Conservation (phyloP, 106 monocot genomes). For the Vanilla planifolia region DNA sequence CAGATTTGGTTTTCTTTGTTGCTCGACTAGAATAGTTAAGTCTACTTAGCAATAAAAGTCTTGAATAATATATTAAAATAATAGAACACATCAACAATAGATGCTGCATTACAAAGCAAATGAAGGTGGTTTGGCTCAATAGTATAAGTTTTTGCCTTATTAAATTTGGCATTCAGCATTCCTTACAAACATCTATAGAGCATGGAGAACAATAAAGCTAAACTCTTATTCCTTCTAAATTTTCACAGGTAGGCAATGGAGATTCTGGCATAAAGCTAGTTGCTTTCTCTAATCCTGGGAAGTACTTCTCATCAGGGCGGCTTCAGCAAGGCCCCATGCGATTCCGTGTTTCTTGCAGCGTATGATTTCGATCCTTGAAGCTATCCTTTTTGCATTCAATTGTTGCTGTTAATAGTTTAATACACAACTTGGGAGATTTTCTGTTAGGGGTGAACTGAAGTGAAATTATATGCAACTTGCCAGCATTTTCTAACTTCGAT, state of each 20-base stretch:
- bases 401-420: background rate
- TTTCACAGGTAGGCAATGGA: conserved; percentile 14
- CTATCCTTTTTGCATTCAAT: background rate
- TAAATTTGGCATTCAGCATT: too few species aligned
- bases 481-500: background rate
- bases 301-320: conserved; percentile 10
- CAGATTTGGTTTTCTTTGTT: too few species aligned
- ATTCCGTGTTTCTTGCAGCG: conserved; percentile 19
- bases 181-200: too few species aligned
- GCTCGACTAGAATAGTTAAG: too few species aligned
- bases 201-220: too few species aligned
- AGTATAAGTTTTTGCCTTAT: too few species aligned
- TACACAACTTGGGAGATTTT: background rate
- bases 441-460: background rate
- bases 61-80: too few species aligned
- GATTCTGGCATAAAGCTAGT: conserved; percentile 12
- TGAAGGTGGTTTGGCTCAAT: too few species aligned
- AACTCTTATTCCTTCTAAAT: background rate
- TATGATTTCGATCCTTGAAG: background rate
- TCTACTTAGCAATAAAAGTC: too few species aligned
- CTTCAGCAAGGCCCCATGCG: conserved; percentile 1
- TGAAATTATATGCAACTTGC: background rate
- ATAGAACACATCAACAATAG: too few species aligned
- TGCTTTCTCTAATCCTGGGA: conserved; percentile 20
- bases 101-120: too few species aligned